Base-by-base conservation (phyloP, 768 basidiomycete genomes). In the Agrocybe praecox region DNA sequence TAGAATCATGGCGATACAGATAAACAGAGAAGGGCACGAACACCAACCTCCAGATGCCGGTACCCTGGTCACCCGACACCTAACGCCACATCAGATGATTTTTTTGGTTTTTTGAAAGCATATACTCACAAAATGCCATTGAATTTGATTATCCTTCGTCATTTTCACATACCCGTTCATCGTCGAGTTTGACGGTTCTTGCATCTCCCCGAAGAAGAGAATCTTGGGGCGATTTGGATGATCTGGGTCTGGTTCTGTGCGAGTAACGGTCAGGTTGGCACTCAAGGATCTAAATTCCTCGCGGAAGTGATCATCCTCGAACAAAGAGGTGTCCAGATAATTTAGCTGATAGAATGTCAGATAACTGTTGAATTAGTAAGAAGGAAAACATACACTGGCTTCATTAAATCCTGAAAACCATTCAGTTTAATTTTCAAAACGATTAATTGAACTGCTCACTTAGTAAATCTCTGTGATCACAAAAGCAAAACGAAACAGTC, bases 401-500 rank as follows among this genome's bases (percentile, higher is more conserved):
- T 69, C 73, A 58, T 89, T 89, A 57, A 80, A 86, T 40, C 72
- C 84, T 86, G 49, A 19, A 46, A 40, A 33, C 46, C 12, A n/a
- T 9, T 55, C 9, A 59, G 48, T 22, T 34, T 23, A 15, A 21
- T 24, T 14, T 6, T 36, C 34, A 53, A 9, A 22, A 60, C 17
- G 6, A 14, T 4, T 29, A 5, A 29, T 29, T 29, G 4, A 5
- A 29, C 26, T 9, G 74, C 87, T 67, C 63, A 90, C 88, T 70
- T 42, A 88, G 62, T 34, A 90, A 75, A 46, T 86, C 85, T 6
- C 85, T 71, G 63, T 90, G 88, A 65, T 90, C 88, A 51, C 81
- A 79, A 63, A 87, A 90, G 51, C 81, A 84, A 63, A 88, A 89
- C n/a, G 81, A 78, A 12, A 84, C 78, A 4, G 73, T 70, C 89